A percentile compares a stretch with the other conserved stretches of the same genome.
phyloP scores from a whole-genome alignment of 192 early-diverging fungal genomes.

The Haplosporangium gracile region DNA sequence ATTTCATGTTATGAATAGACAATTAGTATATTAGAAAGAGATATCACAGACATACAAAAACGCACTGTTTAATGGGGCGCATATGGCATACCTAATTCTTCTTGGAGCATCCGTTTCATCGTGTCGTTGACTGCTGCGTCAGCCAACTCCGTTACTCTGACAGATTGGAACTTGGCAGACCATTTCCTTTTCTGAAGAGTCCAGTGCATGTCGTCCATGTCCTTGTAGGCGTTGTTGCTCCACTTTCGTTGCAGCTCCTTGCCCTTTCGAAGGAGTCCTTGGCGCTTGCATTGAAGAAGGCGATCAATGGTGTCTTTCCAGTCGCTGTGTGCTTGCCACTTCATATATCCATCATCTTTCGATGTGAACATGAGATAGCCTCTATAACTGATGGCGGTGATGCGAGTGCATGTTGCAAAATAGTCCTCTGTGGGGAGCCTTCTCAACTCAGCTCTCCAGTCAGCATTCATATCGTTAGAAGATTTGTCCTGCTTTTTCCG shows the following conservation, averaged over 20 bases:
- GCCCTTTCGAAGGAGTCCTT: constrained; percentile 29
- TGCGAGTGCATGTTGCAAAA: constrained; percentile 3
- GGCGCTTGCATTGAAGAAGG: constrained; percentile 27
- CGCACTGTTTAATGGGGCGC: neutral
- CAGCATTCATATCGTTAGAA: neutral
- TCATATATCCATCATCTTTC: neutral
- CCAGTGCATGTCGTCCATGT: constrained; percentile 28
- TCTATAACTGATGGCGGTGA: constrained; percentile 14
- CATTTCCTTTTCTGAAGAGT: constrained; percentile 28
- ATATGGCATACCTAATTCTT: constrained; percentile 17
- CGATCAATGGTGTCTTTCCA: constrained; percentile 37
- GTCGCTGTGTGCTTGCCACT: constrained; percentile 30
- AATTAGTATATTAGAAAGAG: no score
- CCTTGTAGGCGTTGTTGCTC: constrained; percentile 19
- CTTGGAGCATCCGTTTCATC: constrained; percentile 37
- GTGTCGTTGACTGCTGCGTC: constrained; percentile 29
- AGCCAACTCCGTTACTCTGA: constrained; percentile 11
- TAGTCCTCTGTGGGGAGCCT: constrained; percentile 27
- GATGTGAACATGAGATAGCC: constrained; percentile 34
- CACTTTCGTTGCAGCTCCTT: constrained; percentile 33
- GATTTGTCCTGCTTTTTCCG: constrained; percentile 9
- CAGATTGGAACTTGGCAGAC: constrained; percentile 26
- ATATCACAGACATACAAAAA: constrained; percentile 6
- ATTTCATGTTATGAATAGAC: no score
- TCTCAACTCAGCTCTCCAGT: constrained; percentile 28